phyloP scores from a whole-genome alignment of 257 asterid genomes.

The Jasminum sambac region DNA sequence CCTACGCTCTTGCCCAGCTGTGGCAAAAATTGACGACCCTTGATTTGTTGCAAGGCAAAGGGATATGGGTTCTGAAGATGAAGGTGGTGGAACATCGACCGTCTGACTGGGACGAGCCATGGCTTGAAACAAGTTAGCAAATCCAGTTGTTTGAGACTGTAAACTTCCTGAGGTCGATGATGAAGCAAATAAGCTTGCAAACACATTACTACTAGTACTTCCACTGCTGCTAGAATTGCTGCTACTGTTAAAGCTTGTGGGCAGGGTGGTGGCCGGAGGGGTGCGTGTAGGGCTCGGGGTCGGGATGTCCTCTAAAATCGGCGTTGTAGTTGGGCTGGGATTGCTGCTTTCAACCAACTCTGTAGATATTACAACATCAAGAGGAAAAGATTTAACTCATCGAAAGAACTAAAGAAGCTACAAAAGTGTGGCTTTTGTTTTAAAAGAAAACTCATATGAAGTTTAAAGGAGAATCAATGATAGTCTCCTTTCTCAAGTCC shows the following conservation, averaged over 20 bases:
- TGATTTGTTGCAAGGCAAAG: conserved; percentile 65
- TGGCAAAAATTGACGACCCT: conserved; percentile 50
- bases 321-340: conserved; percentile 35
- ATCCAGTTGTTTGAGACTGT: conserved; percentile 49
- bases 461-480: conserved; percentile 33
- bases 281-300: conserved; percentile 10
- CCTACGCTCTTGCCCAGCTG: conserved; percentile 62
- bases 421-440: conserved; percentile 26
- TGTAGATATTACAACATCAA: conserved; percentile 23
- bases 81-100: conserved; percentile 33
- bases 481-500: conserved; percentile 33
- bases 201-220: conserved; percentile 54
- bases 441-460: conserved; percentile 29
- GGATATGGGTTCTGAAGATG: conserved; percentile 59
- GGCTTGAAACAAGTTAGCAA: conserved; percentile 42
- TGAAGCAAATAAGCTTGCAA: conserved; percentile 72
- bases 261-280: conserved; percentile 32
- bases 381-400: conserved; percentile 13
- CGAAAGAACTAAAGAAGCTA: conserved; percentile 21
- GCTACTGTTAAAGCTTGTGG: conserved; percentile 44
- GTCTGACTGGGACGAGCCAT: conserved; percentile 35
- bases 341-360: conserved; percentile 46
- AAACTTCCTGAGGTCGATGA: conserved; percentile 55
- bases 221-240: conserved; percentile 56
- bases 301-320: conserved; percentile 40